These are phyloP conservation scores for Dendrostoma leiphaemia DNA, from an alignment of 2,329 filamentous ascomycete genomes.

Conservation along the genomic window DNA sequence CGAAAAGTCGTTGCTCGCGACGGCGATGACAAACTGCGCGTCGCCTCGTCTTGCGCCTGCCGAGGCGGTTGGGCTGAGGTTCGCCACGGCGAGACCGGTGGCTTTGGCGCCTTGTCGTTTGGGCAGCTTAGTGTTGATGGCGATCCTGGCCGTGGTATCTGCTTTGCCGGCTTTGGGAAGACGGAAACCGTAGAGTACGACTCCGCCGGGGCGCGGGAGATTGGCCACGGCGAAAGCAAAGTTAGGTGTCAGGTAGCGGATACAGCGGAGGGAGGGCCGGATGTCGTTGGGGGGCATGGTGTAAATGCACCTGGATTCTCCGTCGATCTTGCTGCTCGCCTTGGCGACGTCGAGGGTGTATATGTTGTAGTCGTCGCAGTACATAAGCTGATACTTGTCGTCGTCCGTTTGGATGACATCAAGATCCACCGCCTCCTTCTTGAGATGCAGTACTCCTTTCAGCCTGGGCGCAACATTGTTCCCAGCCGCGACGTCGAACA, in stretches of 20 bases:
- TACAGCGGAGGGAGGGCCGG: slow-evolving; percentile 53
- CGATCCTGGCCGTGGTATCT: slow-evolving; percentile 43
- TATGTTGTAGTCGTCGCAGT: slow-evolving; percentile 75
- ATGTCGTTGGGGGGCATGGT: slow-evolving; percentile 48
- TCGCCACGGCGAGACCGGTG: slow-evolving; percentile 73
- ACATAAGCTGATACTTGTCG: slow-evolving; percentile 69
- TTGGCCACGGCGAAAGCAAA: slow-evolving; percentile 60
- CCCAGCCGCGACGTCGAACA: slow-evolving; percentile 66
- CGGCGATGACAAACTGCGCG: slow-evolving; percentile 76
- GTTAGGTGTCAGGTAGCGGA: slow-evolving; percentile 57
- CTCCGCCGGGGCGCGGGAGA: slow-evolving; percentile 56
- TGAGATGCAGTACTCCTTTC: slow-evolving; percentile 49
- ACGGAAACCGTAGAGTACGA: slow-evolving; percentile 55
- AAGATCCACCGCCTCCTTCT: slow-evolving; percentile 63
- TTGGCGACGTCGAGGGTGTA: slow-evolving; percentile 61
- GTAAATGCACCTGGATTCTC: slow-evolving; percentile 53
- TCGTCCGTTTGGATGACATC: slow-evolving; percentile 65
- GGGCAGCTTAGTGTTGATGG: slow-evolving; percentile 57
- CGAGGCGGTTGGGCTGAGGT: slow-evolving; percentile 57
- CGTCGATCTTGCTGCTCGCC: slow-evolving; percentile 32
- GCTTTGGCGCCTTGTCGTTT: slow-evolving; percentile 59
- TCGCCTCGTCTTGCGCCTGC: slow-evolving; percentile 53
- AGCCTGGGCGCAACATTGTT: slow-evolving; percentile 50
- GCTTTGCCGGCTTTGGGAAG: slow-evolving; percentile 39
- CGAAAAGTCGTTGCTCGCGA: slow-evolving; percentile 76